phyloP scores from a whole-genome alignment of 345 rosid genomes.

The Firmiana major region DNA sequence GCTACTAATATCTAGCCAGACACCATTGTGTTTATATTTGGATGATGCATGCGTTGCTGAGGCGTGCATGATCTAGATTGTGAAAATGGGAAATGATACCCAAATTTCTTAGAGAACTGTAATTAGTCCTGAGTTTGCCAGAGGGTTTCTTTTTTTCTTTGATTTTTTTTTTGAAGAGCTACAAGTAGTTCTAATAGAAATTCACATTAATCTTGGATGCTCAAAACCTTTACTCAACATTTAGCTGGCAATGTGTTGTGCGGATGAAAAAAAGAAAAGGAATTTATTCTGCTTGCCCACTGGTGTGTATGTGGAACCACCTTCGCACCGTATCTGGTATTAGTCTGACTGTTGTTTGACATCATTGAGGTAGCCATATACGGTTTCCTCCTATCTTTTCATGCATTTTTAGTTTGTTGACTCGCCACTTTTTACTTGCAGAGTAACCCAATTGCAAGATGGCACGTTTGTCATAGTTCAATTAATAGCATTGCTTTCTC shows the following conservation, averaged over 20 bases:
- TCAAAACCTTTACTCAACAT: not conserved
- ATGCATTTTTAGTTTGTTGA: conserved; percentile 19
- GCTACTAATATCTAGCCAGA: not conserved
- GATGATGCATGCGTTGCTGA: not conserved
- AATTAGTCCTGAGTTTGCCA: not conserved
- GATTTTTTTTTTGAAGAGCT: not conserved
- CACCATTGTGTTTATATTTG: conserved; percentile 9
- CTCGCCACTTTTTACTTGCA: conserved; percentile 37
- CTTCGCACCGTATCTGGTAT: not conserved
- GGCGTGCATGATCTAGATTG: conserved; percentile 3
- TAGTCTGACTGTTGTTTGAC: not conserved
- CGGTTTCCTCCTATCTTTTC: conserved; percentile 11
- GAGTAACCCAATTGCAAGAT: conserved; percentile 96
- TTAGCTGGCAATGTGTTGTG: not conserved
- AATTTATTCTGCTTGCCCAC: not conserved
- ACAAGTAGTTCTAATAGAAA: not conserved
- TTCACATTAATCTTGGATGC: not conserved
- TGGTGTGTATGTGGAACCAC: not conserved
- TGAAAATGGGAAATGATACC: not conserved
- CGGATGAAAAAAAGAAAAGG: not conserved
- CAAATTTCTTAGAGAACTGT: not conserved
- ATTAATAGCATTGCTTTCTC: conserved; percentile 89
- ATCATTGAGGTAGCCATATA: not conserved
- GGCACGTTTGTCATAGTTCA: conserved; percentile 98
- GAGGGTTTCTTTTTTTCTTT: too few species aligned